These are phyloP conservation scores for Friedmanniomyces simplex DNA, from an alignment of 495 filamentous ascomycete genomes.

Conservation along the genomic window DNA sequence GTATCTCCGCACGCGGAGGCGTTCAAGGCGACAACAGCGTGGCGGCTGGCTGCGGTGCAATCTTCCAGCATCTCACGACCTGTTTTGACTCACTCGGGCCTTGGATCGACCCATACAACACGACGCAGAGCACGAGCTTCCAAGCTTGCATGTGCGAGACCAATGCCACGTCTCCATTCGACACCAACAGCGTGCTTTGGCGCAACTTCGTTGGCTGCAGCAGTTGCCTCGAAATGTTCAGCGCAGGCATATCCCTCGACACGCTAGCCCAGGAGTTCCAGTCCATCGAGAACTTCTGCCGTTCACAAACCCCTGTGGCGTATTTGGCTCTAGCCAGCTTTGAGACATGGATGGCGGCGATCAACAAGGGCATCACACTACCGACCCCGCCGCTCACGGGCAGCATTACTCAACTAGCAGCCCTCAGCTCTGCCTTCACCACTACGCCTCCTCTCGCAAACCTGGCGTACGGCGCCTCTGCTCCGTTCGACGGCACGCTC, in stretches of 20 bases:
- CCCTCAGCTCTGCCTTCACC: background rate
- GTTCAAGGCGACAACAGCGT: background rate
- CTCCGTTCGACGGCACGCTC: constrained; percentile 2
- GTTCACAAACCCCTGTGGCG: background rate
- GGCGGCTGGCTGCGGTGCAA: background rate
- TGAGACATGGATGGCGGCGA: background rate
- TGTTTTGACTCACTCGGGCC: background rate
- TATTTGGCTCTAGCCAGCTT: background rate
- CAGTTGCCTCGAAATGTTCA: background rate
- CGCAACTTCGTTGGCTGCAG: constrained; percentile 8
- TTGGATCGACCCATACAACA: constrained; percentile 5
- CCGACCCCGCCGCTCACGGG: background rate
- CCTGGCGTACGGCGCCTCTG: constrained; percentile 3
- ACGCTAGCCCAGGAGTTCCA: background rate
- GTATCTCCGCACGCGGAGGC: background rate
- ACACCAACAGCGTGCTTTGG: background rate
- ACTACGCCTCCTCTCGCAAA: constrained; percentile 11
- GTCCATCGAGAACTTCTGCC: constrained; percentile 10
- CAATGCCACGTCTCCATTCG: background rate
- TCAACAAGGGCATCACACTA: background rate
- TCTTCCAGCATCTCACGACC: background rate
- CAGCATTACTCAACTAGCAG: background rate
- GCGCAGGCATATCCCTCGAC: background rate
- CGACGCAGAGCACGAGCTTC: background rate
- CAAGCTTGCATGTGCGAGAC: constrained; percentile 8